Percentiles rank a stretch among this genome's conserved stretches.
Evolutionary conservation across 352 stramenopile species (phyloP).

Genomic region (Peronospora tabacina): DNA sequence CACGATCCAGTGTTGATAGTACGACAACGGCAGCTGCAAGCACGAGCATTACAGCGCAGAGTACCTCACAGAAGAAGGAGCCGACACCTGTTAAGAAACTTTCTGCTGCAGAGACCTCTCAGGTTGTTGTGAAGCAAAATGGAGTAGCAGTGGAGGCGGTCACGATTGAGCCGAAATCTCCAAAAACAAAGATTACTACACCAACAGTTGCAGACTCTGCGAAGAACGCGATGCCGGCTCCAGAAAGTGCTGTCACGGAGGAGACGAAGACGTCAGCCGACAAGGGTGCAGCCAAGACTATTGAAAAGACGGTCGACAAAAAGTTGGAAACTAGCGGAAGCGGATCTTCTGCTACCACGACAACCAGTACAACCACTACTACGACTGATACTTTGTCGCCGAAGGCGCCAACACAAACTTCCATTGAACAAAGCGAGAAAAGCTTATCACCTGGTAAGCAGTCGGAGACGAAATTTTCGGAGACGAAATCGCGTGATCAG

Average conservation of each 20-base stretch:
- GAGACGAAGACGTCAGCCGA: constrained; percentile 2
- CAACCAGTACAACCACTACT: constrained; percentile 15
- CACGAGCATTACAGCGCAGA: constrained; percentile 22
- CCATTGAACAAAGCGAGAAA: constrained; percentile 15
- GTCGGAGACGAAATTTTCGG: constrained; percentile 16
- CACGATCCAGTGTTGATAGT: constrained; percentile 11
- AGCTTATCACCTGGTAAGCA: constrained; percentile 5
- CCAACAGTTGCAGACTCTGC: background rate
- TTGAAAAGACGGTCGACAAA: constrained; percentile 16
- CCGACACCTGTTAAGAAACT: constrained; percentile 5
- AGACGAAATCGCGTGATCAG: constrained; percentile 14
- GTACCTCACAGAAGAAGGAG: constrained; percentile 31
- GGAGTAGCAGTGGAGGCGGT: constrained; percentile 9
- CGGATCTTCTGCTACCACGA: constrained; percentile 13
- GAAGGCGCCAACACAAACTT: constrained; percentile 5
- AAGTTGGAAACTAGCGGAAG: constrained; percentile 15
- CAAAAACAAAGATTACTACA: constrained; percentile 16
- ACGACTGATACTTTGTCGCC: constrained; percentile 18
- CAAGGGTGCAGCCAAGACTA: constrained; percentile 12
- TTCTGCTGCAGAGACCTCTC: background rate
- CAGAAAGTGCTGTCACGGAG: background rate
- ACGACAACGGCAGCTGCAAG: constrained; percentile 11
- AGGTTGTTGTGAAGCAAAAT: constrained; percentile 23
- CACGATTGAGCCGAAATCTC: constrained; percentile 15
- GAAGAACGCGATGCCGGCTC: constrained; percentile 3